Base-by-base conservation (phyloP, 495 filamentous ascomycete genomes). In the Lasiosphaeriaceae sp. region DNA sequence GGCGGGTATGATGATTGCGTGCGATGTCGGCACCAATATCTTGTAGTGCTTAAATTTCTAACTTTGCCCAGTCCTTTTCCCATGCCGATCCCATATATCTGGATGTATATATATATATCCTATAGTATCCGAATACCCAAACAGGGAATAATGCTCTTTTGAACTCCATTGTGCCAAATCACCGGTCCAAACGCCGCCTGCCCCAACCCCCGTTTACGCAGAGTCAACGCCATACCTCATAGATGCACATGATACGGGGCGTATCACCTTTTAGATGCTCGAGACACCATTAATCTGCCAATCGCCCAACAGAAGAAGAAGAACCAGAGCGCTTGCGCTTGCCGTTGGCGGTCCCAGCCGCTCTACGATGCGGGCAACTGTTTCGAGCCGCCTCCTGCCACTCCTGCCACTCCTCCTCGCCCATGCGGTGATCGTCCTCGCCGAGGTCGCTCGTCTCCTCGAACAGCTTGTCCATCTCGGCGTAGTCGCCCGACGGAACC, bases 391-490 rank as follows among this genome's bases (percentile, higher is more conserved):
- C 57, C 22, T 48, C 35, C 53, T 60, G 56, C 65, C 70, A 69
- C 66, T 92, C 89, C 53, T 78, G 75, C 34, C 75, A 75, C 68
- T 97, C 92, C 71, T 97, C 94, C 55, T 77, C 74, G 29, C 82
- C 82, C 47, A 82, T 76, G 57, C 87, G 70, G 59, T 80, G 84
- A 60, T 97, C 95, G 71, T 98, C 95, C 50, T 93, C 89, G 5
- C 85, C 87, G 43, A 90, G 74, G 24, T 92, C 88, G 58, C 89
- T 94, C 7, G 78, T 83, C 67, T 94, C 90, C 26, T 92, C 88
- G 83, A 85, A 90, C 52, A 90, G 66, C 63, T 71, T 73, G 26
- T 66, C 59, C 65, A 83, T 83, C 55, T 91, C 83, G 56, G 86
- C 86, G 61, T 90, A 83, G 5, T 83, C 79, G 26, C 87, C 83